Conservation (phyloP, 352 stramenopile genomes). For the Globisporangium nagaii region DNA sequence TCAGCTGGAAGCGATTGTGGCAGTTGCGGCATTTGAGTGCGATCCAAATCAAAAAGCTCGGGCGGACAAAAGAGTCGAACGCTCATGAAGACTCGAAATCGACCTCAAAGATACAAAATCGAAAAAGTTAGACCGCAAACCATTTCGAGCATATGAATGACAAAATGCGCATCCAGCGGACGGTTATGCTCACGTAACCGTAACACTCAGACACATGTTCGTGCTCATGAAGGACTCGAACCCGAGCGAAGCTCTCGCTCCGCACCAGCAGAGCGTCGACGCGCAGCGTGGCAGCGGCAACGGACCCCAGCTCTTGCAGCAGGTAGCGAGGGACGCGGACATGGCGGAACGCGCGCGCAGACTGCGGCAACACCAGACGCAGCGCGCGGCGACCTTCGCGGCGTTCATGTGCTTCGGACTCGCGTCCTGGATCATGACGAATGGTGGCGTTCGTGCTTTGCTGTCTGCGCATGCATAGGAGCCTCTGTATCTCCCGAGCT, state of each 20-base stretch:
- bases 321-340: not conserved
- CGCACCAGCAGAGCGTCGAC: too few species aligned
- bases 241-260: not conserved
- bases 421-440: slow-evolving; percentile 65
- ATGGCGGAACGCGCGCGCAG: not conserved
- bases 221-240: not conserved
- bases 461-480: not conserved
- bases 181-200: too few species aligned
- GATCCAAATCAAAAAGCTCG: too few species aligned
- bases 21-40: too few species aligned
- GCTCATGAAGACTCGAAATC: too few species aligned
- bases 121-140: too few species aligned
- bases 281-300: not conserved
- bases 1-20: too few species aligned
- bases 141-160: too few species aligned
- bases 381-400: slow-evolving; percentile 25
- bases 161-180: too few species aligned
- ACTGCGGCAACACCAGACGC: not conserved
- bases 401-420: slow-evolving; percentile 57
- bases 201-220: too few species aligned
- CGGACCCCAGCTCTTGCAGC: not conserved
- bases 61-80: too few species aligned
- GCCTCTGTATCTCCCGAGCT: not conserved
- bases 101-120: too few species aligned
- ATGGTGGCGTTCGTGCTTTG: slow-evolving; percentile 16